Evolutionary conservation across 257 asterid genomes (phyloP).

Genomic region (Scutellaria minor): DNA sequence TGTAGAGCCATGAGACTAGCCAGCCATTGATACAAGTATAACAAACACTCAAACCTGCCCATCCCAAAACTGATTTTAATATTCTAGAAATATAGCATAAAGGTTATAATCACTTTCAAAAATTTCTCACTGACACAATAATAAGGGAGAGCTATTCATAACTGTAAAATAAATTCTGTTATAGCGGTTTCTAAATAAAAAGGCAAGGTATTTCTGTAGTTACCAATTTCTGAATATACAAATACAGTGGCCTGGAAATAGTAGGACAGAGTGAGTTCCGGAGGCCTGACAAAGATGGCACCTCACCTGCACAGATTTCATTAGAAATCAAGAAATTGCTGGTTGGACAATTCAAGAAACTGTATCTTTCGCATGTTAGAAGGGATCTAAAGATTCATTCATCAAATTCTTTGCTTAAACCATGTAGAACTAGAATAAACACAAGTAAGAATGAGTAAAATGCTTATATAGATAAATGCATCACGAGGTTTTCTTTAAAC

Average conservation of each 20-base stretch:
- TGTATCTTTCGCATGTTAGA: background rate
- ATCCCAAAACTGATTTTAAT: background rate
- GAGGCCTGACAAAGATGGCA: conserved; percentile 43
- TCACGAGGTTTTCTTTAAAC: background rate
- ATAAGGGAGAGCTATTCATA: background rate
- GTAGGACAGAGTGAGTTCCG: conserved; percentile 46
- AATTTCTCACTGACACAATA: background rate
- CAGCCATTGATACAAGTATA: conserved; percentile 1
- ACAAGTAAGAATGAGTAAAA: background rate
- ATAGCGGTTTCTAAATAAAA: conserved; percentile 3
- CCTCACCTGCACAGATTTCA: conserved; percentile 55
- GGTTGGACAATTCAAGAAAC: conserved; percentile 5
- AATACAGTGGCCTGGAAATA: conserved; percentile 57
- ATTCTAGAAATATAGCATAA: background rate
- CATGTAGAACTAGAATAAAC: conserved; percentile 1
- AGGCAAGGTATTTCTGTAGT: conserved; percentile 13
- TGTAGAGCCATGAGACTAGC: background rate
- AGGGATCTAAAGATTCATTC: background rate
- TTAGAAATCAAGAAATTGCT: conserved; percentile 23
- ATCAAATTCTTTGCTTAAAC: background rate
- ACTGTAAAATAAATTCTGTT: background rate
- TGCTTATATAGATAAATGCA: background rate
- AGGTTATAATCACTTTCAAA: conserved; percentile 3
- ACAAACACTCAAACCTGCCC: background rate
- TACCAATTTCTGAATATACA: conserved; percentile 67